Evolutionary conservation across 768 basidiomycete species (phyloP), one percentile per base, ranked within the genome.

Genomic region (Amanita rubescens): DNA sequence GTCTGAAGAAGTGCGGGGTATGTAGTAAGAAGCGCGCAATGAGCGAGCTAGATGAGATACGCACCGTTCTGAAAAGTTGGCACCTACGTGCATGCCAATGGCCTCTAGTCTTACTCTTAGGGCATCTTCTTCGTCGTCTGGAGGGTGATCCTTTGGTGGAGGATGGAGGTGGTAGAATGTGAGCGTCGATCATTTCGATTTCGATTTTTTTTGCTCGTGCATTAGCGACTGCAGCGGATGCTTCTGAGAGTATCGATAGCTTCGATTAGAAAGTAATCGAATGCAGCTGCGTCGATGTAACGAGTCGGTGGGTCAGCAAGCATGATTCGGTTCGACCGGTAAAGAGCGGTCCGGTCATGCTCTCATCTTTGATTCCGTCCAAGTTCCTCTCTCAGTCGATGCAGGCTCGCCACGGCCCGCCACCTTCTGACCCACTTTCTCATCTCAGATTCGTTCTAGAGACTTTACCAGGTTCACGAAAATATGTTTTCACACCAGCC

Each of bases 211-310:
- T 83, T 17, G 78, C 67, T 27, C 88, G 78, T 32, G 79, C 75
- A 2, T 78, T 75, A 15, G 92, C 91, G 25, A 89, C 80, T 17
- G 77, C 77, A 3, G 93, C 76, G 2, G 92, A 94, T n/a, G 32
- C 75, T 77, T 24, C 83, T 80, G 30, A 97, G 75, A 0, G 87
- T 80, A 60, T 81, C 75, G 55, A 91, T 84, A 51, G 86, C 75
- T 65, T 89, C 86, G 53, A 93, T 90, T 53, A 93, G 71, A 62
- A 97, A 84, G 69, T 93, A 94, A 61, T 92, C 90, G 80, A 89
- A 84, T 3, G 74, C 82, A 7, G 82, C 77, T 45, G 71, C 80
- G 61, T 90, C 87, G 53, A 89, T 74, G 38, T 80, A 72, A 25
- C 64, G 22, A 85, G 81, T 1, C 85, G 82, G 55, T 90, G 85